Evolutionary conservation across 2,329 filamentous ascomycete species (phyloP), one percentile per base, ranked within the genome.

Genomic region (Pseudogymnoascus sp.): DNA sequence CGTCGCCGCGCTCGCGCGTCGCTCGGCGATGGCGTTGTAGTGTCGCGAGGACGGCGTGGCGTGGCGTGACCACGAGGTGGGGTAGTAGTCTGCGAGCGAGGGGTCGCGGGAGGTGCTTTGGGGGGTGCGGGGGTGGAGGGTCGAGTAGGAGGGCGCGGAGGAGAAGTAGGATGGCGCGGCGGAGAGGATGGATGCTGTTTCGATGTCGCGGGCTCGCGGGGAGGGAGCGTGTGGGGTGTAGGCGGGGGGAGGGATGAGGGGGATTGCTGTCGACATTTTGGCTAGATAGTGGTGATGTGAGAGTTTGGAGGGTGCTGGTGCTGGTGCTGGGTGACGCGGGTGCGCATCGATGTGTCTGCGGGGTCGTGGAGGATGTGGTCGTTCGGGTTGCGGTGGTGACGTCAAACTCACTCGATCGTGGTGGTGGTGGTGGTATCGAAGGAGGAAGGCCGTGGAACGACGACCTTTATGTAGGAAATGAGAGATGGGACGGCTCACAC

Each of bases 141-240:
- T 79, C 16, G 84, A 84, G 70, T 88, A 87, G 0, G 85, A 85
- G 4, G 86, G 86, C 2, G 80, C 82, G 61, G 87, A 85, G 61
- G 86, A 89, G 65, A 83, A 82, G 72, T 89, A 89, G 8, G 86
- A 89, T 41, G 86, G 86, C n/a, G 86, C 85, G 6, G 81, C 81
- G 16, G 86, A 89, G 67, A 79, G 84, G 65, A 89, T 82, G 8
- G 87, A 89, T 5, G 83, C 80, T 22, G 86, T 87, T 68, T 89
- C 86, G 63, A 87, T 84, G 71, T 89, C 86, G 35, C 35, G 66
- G 11, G 64, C 67, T 62, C 72, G 74, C 42, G 72, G 67, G 4
- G 72, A 72, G 60, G 73, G 71, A 12, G 65, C 41, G 62, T 73
- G 71, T 8, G 66, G 49, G 60, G 67, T 64, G 63, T 64, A 64